Percentiles rank a stretch among this genome's conserved stretches.
These are phyloP conservation scores for Benincasa hispida DNA, from an alignment of 306 rosid genomes.

Conservation along the genomic window DNA sequence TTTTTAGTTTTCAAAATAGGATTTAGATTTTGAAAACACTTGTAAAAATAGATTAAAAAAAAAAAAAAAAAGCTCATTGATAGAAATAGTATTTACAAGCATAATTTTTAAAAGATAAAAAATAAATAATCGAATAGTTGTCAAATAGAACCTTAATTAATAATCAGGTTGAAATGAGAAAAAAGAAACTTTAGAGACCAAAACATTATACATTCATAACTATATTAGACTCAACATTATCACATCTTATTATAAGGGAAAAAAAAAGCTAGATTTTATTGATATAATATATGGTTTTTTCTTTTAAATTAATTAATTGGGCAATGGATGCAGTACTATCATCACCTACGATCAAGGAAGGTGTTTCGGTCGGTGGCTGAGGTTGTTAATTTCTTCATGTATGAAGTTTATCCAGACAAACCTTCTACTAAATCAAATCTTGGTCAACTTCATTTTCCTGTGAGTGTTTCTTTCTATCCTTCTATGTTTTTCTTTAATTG, in stretches of 20 bases:
- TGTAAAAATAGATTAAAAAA: no score
- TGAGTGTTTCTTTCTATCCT: neutral
- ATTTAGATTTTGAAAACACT: no score
- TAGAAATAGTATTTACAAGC: no score
- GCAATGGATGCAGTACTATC: neutral
- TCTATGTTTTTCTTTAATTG: rapidly evolving
- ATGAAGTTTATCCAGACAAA: constrained; percentile 3
- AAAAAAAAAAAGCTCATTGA: no score
- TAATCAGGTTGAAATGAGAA: no score
- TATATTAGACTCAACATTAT: no score
- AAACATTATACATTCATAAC: no score
- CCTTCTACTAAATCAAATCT: neutral
- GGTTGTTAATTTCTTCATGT: neutral
- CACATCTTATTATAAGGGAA: neutral
- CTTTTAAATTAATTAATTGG: neutral
- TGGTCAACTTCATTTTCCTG: neutral
- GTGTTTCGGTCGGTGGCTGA: neutral
- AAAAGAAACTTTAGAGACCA: no score
- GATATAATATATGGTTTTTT: neutral
- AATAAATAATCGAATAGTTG: no score
- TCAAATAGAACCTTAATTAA: no score
- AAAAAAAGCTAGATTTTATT: neutral
- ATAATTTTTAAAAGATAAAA: no score
- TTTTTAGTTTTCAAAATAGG: no score
- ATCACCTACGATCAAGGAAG: neutral